Evolutionary conservation across 305 asterid species (phyloP), one percentile per base, ranked within the genome.

Genomic region (Fraxinus xanthoxyloides): DNA sequence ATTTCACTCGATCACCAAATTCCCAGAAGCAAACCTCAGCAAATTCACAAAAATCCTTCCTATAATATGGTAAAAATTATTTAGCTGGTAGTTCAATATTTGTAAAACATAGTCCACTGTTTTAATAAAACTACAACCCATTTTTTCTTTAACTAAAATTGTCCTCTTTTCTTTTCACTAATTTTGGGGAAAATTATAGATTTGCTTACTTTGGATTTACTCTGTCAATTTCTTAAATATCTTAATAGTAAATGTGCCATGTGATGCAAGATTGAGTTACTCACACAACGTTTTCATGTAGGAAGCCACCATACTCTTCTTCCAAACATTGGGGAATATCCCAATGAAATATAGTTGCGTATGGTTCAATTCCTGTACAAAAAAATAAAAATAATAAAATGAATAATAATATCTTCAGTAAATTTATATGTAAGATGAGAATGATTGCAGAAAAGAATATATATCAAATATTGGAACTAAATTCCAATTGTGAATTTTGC

Each of bases 1-100:
- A 31, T 59, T 89, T 89, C 7, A 91, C 91, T 4, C 95, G 81
- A 61, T 90, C 92, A 0, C 93, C 95, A 6, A 88, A 91, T 73
- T 82, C 86, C 87, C 87, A 80, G 61, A 86, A 91, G 75, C 92
- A 89, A 34, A 91, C 5, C 78, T 91, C 88, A 21, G 76, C 93
- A 76, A 65, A 90, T 59, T 87, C 91, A 2, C 87, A 84, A 3
- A 81, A 85, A 81, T 85, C 88, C 31, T 81, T 74, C 81, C 90
- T 85, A 79, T 1, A 38, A 43, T 10, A 43, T 43, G 51, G 5
- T 43, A 10, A 43, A 43, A 43, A 10, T 43, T 43, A 3, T 43
- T 43, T 0, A 43, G 51, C 51, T 10, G 17, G 51, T 43, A 43
- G 17, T 2, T 43, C 0, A 10, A 43, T 10, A 1, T 43, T 10